Evolutionary conservation across 352 stramenopile genomes (phyloP).

Genomic region (Halophytophthora polymorphica): DNA sequence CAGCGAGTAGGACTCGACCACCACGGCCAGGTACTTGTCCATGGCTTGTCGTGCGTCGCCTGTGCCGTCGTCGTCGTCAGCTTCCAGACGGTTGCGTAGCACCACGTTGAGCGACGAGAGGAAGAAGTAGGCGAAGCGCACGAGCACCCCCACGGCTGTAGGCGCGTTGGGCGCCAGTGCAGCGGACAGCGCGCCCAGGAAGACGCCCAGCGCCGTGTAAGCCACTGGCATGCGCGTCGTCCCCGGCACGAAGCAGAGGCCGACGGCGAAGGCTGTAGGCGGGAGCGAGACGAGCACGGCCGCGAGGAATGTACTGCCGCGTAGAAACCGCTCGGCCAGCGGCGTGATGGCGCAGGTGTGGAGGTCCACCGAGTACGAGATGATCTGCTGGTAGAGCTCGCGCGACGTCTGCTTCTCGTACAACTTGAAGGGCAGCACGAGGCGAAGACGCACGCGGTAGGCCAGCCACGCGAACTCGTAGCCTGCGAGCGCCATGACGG

Average conservation of each 20-base stretch:
- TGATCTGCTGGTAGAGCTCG: conserved; percentile 70
- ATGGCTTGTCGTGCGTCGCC: conserved; percentile 15
- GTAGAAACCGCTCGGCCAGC: conserved; percentile 36
- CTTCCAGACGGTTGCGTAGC: conserved; percentile 11
- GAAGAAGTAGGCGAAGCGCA: conserved; percentile 52
- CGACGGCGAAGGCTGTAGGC: conserved; percentile 5
- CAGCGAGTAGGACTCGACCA: conserved; percentile 56
- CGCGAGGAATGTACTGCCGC: conserved; percentile 23
- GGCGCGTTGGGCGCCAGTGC: conserved; percentile 43
- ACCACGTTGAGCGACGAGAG: conserved; percentile 51
- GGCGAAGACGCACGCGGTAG: conserved; percentile 47
- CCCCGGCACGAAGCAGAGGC: conserved; percentile 22
- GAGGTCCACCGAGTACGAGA: conserved; percentile 59
- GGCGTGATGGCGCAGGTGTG: conserved; percentile 51
- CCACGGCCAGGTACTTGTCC: conserved; percentile 37
- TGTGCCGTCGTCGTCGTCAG: conserved; percentile 3
- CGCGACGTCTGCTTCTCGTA: conserved; percentile 65
- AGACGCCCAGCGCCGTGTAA: conserved; percentile 37
- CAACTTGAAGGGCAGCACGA: conserved; percentile 66
- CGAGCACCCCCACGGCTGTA: conserved; percentile 39
- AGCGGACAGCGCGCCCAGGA: conserved; percentile 33
- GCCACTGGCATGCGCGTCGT: conserved; percentile 32
- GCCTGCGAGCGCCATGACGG: conserved; percentile 39
- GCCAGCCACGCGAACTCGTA: conserved; percentile 63
- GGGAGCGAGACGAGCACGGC: conserved; percentile 25